A percentile compares a stretch with the other conserved stretches of the same genome.
Conservation (phyloP, 2,329 filamentous ascomycete genomes). For the Pseudogymnoascus sp. region DNA sequence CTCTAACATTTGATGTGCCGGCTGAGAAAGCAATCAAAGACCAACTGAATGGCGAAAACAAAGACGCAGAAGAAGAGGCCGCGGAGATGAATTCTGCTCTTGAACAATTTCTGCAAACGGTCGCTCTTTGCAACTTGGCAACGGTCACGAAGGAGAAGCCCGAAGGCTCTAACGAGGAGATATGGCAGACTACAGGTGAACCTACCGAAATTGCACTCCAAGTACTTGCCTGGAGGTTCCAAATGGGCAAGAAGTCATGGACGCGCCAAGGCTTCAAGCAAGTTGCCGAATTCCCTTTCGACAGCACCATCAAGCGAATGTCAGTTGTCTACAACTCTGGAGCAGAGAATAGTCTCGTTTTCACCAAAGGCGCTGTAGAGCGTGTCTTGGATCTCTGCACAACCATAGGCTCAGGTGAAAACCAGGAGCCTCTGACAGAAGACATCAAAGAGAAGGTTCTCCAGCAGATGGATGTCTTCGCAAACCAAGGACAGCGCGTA, state of each 20-base stretch:
- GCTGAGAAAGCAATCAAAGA: conserved; percentile 32
- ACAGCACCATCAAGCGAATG: conserved; percentile 58
- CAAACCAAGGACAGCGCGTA: conserved; percentile 50
- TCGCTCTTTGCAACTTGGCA: conserved; percentile 50
- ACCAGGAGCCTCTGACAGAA: conserved; percentile 32
- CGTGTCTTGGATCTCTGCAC: conserved; percentile 49
- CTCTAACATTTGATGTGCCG: conserved; percentile 54
- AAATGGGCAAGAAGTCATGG: conserved; percentile 37
- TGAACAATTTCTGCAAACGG: conserved; percentile 41
- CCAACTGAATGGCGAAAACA: conserved; percentile 23
- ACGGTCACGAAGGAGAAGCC: conserved; percentile 34
- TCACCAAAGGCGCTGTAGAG: conserved; percentile 56
- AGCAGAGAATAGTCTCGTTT: conserved; percentile 31
- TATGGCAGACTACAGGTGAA: conserved; percentile 52
- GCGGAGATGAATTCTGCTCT: conserved; percentile 35
- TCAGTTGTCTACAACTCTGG: conserved; percentile 46
- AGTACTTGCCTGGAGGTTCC: conserved; percentile 54
- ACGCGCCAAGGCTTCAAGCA: conserved; percentile 37
- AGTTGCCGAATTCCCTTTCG: conserved; percentile 55
- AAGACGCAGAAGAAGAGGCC: conserved; percentile 22
- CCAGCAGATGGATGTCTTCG: conserved; percentile 47
- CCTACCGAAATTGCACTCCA: conserved; percentile 60
- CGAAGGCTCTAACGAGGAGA: conserved; percentile 30
- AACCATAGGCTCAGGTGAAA: conserved; percentile 32
- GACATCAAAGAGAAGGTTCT: conserved; percentile 37